phyloP scores from a whole-genome alignment of 2,329 filamentous ascomycete species.

The Talaromyces sp. region DNA sequence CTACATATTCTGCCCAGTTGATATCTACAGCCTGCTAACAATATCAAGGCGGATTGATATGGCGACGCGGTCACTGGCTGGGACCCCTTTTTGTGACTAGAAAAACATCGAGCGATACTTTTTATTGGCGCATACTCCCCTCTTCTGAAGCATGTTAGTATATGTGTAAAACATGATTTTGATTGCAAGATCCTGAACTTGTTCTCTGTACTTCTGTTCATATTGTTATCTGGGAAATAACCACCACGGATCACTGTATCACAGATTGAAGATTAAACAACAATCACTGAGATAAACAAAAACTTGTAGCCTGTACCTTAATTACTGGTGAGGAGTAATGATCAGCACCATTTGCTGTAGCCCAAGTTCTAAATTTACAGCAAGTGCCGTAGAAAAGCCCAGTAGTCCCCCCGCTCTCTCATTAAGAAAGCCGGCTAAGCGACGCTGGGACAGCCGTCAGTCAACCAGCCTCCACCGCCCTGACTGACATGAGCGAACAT shows the following conservation, averaged over 20 bases:
- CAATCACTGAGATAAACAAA: neutral
- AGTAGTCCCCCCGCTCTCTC: constrained; percentile 32
- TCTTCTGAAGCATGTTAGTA: neutral
- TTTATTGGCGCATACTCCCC: neutral
- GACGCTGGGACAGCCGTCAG: constrained; percentile 33
- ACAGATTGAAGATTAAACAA: neutral
- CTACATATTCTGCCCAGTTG: neutral
- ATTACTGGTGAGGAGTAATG: neutral
- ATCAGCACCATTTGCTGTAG: neutral
- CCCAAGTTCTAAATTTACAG: neutral
- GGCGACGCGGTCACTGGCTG: neutral
- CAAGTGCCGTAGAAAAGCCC: neutral
- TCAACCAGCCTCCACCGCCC: constrained; percentile 15
- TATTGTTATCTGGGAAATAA: neutral
- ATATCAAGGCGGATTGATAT: neutral
- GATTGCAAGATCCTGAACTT: neutral
- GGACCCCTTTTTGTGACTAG: neutral
- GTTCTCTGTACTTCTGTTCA: neutral
- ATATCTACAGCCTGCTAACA: neutral
- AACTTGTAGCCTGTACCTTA: neutral
- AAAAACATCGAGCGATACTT: neutral
- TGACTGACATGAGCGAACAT: constrained; percentile 4
- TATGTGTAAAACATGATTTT: neutral
- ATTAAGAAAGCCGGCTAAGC: constrained; percentile 35
- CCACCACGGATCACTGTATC: neutral